Conservation (phyloP, 1,284 basidiomycete genomes). For the Coniferiporia weirii region DNA sequence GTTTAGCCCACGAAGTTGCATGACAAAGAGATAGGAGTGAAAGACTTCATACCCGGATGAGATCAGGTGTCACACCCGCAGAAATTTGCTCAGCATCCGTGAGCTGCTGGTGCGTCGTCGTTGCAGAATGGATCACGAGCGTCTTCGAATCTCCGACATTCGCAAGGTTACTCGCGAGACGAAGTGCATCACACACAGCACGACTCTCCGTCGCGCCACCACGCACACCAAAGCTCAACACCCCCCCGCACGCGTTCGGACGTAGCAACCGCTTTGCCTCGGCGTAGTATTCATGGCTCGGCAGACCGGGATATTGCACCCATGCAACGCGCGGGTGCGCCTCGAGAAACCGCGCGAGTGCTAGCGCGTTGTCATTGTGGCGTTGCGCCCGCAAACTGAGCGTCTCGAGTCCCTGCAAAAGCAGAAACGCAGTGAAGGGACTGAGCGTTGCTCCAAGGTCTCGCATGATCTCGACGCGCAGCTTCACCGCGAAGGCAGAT, state of each 20-base stretch:
- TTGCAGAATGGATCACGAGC: conserved; percentile 77
- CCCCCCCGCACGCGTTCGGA: conserved; percentile 61
- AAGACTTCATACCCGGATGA: conserved; percentile 59
- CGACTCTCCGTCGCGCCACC: conserved; percentile 58
- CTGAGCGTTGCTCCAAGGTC: conserved; percentile 75
- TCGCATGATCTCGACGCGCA: conserved; percentile 70
- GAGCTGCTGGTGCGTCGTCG: conserved; percentile 64
- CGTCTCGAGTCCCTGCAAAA: conserved; percentile 84
- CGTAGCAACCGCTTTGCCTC: conserved; percentile 58
- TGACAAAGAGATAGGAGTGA: not conserved
- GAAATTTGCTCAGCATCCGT: conserved; percentile 53
- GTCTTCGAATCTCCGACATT: conserved; percentile 81
- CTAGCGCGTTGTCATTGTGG: conserved; percentile 72
- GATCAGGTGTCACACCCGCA: conserved; percentile 75
- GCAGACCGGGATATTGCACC: conserved; percentile 80
- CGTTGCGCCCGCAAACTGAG: conserved; percentile 74
- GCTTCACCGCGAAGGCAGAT: conserved; percentile 68
- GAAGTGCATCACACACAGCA: conserved; percentile 61
- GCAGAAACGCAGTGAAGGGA: conserved; percentile 79
- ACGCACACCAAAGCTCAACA: conserved; percentile 80
- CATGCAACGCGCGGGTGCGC: conserved; percentile 68
- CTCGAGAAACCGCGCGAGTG: conserved; percentile 71
- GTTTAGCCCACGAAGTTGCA: not conserved
- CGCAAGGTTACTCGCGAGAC: conserved; percentile 53
- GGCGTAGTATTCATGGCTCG: conserved; percentile 58